phyloP scores from a whole-genome alignment of 495 filamentous ascomycete genomes.

The Physcia stellaris region DNA sequence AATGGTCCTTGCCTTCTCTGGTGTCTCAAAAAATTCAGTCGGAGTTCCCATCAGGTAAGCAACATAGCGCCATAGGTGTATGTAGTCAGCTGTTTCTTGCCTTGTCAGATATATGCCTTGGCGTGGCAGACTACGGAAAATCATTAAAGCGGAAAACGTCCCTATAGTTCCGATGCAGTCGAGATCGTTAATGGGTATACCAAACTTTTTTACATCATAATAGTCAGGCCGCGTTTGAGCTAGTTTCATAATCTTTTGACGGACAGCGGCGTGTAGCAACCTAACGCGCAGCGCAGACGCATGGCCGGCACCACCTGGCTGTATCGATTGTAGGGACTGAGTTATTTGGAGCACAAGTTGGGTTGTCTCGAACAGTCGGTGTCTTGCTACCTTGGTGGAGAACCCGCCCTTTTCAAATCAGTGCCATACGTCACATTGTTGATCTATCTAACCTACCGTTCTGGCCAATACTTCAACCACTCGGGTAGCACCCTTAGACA shows the following conservation, averaged over 20 bases:
- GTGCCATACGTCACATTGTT: background rate
- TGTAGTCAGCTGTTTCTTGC: constrained; percentile 48
- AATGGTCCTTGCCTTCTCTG: constrained; percentile 36
- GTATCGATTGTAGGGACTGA: constrained; percentile 40
- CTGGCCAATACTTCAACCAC: constrained; percentile 61
- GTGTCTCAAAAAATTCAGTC: constrained; percentile 36
- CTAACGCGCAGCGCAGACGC: constrained; percentile 53
- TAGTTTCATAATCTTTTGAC: constrained; percentile 48
- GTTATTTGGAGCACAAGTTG: constrained; percentile 57
- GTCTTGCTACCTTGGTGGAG: constrained; percentile 49
- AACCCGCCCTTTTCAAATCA: constrained; percentile 43
- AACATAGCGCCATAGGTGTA: constrained; percentile 59
- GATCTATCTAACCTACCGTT: constrained; percentile 30
- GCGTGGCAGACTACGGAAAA: constrained; percentile 52
- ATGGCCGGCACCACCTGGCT: constrained; percentile 51
- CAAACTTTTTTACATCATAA: constrained; percentile 41
- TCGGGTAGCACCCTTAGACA: constrained; percentile 10
- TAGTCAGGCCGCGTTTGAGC: constrained; percentile 36
- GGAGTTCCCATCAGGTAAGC: constrained; percentile 53
- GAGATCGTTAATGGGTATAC: constrained; percentile 58
- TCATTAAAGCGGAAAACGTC: constrained; percentile 47
- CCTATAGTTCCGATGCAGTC: constrained; percentile 52
- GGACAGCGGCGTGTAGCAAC: constrained; percentile 56
- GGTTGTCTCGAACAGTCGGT: constrained; percentile 49
- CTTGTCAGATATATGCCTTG: constrained; percentile 48